Conservation (phyloP, 163 green algal genomes). For the Scenedesmus sp. region DNA sequence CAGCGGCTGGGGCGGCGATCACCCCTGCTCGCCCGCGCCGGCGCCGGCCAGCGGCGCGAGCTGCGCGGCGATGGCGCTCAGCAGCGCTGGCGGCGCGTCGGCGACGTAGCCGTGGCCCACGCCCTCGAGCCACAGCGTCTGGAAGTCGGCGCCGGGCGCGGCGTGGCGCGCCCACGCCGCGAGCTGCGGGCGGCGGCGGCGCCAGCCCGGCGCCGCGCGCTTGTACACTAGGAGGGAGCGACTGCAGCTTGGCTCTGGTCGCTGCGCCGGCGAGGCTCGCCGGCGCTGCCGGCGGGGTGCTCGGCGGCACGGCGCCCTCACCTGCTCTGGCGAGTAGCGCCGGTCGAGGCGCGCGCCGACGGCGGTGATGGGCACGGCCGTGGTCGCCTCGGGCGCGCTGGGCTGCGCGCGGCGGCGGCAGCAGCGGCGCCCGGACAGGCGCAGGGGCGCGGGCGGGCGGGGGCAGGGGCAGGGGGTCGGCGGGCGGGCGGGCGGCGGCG, state of each 20-base stretch:
- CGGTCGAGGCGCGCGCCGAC: slow-evolving; percentile 29
- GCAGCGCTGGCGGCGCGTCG: slow-evolving; percentile 7
- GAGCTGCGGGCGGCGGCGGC: slow-evolving; percentile 26
- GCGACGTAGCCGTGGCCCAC: slow-evolving; percentile 49
- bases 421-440: too few relatives aligned
- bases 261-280: too few relatives aligned
- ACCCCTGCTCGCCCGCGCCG: neutral
- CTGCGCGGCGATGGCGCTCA: neutral
- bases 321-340: slow-evolving; percentile 46
- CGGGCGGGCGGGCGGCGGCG: too few relatives aligned
- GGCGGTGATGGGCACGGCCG: slow-evolving; percentile 38
- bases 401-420: slow-evolving; percentile 26
- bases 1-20: neutral
- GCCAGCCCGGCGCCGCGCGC: too few relatives aligned
- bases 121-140: slow-evolving; percentile 43
- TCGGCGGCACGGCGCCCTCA: slow-evolving; percentile 2
- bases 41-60: neutral
- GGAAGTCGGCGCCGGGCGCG: neutral
- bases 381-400: neutral
- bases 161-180: slow-evolving; percentile 46
- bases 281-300: too few relatives aligned
- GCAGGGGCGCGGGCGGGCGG: too few relatives aligned
- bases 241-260: too few relatives aligned
- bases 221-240: slow-evolving; percentile 8
- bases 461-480: too few relatives aligned